Base-by-base conservation (phyloP, 805 yeast species). In the Ogataea parapolymorpha region DNA sequence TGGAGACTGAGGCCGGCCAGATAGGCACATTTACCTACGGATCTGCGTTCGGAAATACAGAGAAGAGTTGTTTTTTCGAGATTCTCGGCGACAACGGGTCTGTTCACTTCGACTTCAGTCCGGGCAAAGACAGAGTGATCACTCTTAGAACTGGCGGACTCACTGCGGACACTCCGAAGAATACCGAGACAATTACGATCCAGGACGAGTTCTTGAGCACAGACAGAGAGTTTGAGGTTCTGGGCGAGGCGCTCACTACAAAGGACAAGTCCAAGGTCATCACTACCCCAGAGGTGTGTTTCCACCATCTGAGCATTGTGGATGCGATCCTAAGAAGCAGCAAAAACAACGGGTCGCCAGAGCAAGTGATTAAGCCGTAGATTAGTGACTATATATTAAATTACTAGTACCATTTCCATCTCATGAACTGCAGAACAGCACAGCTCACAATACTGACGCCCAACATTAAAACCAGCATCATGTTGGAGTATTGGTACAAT, bases 271-370 rank as follows among this genome's bases (percentile, higher is more conserved):
- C 55, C 8, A 38, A 33, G 18, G 41, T 59, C 15, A 30, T 53
- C 11, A 45, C 63, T 30, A 72, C 80, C n/a, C 95, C 96, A 18
- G 82, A 77, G 48, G 74, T 70, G 47, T 88, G 95, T 5, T 90
- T 85, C 80, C 96, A 90, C 64, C 98, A 91, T 63, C 77, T 90
- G 62, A 96, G 96, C 6, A 76, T 87, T 52, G 79, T 91, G 43
- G 95, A 79, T 41, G 98, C 96, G 20, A 85, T 86, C 45, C 65
- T 91, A 26, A 82, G 83, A 50, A 82, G 93, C 44, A 77, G 87
- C 27, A 52, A 66, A 13, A 63, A 71, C 25, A 67, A 72, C 41
- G 77, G 78, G 11, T 46, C 52, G 15, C 45, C 54, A 2, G 66
- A 63, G 9, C 34, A 37, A 6, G 70, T 71, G 11, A 56, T 46